Evolutionary conservation across 2,329 filamentous ascomycete species (phyloP), one percentile per base, ranked within the genome.

Genomic region (Neofusicoccum laricinum): DNA sequence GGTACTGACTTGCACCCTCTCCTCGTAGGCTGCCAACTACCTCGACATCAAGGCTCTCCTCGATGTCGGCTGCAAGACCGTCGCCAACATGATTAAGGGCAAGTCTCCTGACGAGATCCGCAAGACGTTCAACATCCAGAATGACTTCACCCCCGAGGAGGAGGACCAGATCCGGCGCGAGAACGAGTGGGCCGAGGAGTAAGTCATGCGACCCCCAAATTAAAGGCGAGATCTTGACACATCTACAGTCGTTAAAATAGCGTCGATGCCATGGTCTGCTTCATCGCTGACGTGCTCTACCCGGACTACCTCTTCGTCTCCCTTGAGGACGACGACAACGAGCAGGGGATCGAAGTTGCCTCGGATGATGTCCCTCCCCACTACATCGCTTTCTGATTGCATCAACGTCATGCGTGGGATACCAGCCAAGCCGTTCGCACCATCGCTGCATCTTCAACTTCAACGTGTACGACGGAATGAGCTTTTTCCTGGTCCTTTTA

Each of bases 81-180:
- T 99, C 15, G 95, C 95, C 67, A 99, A 99, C 82, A 99, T 99
- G 95, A 99, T 99, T 85, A 99, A 99, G 90, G 95, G 95, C 82
- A 99, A 99, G 86, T 97, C 93, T 0, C 95, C 95, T 2, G 95
- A 99, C 78, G 95, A 99, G 83, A 99, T 99, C 73, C 91, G 95
- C 59, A 99, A 98, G 86, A 99, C 95, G 0, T 99, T 99, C 84
- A 99, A 99, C 82, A 99, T 99, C 74, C 95, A 96, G 74, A 99
- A 99, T 73, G 95, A 99, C 79, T 99, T 99, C 82, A 98, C 95
- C 0, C 92, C 94, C 2, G 95, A 99, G 80, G 95, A 99, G 82
- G 95, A 99, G 80, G 95, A 99, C 76, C 95, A 99, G 85, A 99
- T 83, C 68, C 81, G 81, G 66, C 80, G 81, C 61, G 81, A 83